phyloP scores from a whole-genome alignment of 257 asterid genomes.

The Gentiana macrophylla region DNA sequence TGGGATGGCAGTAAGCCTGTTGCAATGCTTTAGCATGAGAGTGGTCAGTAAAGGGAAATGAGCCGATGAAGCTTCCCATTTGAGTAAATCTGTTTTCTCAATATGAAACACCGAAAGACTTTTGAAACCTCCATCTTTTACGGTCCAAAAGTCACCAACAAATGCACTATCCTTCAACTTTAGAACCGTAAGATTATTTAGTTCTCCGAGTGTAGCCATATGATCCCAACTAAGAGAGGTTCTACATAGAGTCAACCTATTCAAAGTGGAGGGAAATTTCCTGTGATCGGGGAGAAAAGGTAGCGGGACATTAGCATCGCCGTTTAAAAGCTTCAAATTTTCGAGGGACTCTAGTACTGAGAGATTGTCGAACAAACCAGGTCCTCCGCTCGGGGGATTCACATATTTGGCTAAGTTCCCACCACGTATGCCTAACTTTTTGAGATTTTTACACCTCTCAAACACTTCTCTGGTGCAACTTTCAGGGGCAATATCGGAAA shows the following conservation, averaged over 20 bases:
- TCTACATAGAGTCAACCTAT: conserved; percentile 9
- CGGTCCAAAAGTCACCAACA: conserved; percentile 13
- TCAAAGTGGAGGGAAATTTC: conserved; percentile 9
- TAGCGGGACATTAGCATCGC: conserved; percentile 8
- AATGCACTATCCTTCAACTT: conserved; percentile 25
- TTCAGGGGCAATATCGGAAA: conserved; percentile 15
- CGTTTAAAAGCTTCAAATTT: conserved; percentile 19
- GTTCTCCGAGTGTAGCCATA: conserved; percentile 16
- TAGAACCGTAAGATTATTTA: conserved; percentile 16
- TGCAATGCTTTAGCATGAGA: conserved; percentile 13
- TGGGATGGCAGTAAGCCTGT: conserved; percentile 11
- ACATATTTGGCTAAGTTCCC: conserved; percentile 7
- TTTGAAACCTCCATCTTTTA: conserved; percentile 8
- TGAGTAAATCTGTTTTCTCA: conserved; percentile 4
- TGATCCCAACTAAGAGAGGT: conserved; percentile 16
- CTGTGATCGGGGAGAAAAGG: conserved; percentile 8
- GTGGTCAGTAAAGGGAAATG: conserved; percentile 10
- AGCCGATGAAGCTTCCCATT: conserved; percentile 12
- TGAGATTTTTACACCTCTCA: conserved; percentile 5
- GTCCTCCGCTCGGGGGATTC: conserved; percentile 1
- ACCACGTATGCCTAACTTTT: conserved; percentile 27
- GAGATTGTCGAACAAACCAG: neutral
- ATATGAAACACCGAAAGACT: conserved; percentile 13
- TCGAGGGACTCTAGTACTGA: conserved; percentile 6
- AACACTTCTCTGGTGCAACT: conserved; percentile 14